Conservation (phyloP, 2,329 filamentous ascomycete species). For the Penicillium sp. region DNA sequence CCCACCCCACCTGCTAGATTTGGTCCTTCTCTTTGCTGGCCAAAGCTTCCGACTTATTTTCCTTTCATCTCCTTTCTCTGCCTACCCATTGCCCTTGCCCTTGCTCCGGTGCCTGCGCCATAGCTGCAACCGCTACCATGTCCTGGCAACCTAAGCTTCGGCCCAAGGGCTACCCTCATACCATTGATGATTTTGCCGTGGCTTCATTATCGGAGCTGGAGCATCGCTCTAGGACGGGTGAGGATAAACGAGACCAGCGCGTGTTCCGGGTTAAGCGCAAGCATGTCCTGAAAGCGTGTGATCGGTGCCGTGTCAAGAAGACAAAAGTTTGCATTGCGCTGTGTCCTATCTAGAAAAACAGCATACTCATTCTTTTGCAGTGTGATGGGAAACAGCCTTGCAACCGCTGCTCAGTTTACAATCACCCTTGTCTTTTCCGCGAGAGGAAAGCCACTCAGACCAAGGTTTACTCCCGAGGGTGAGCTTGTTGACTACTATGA, state of each 20-base stretch:
- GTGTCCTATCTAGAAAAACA: not conserved
- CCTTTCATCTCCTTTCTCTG: slow-evolving; percentile 3
- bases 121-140: slow-evolving; percentile 33
- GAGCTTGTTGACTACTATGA: slow-evolving; percentile 8
- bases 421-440: slow-evolving; percentile 45
- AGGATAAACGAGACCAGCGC: slow-evolving; percentile 39
- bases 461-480: slow-evolving; percentile 47
- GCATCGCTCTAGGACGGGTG: slow-evolving; percentile 25
- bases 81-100: not conserved
- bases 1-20: slow-evolving; percentile 21
- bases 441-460: slow-evolving; percentile 46
- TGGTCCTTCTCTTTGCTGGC: slow-evolving; percentile 3
- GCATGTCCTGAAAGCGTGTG: slow-evolving; percentile 46
- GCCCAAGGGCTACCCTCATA: slow-evolving; percentile 40
- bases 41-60: slow-evolving; percentile 5
- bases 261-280: slow-evolving; percentile 46
- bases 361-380: slow-evolving; percentile 20
- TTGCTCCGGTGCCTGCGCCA: slow-evolving; percentile 2
- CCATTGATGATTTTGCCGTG: slow-evolving; percentile 34
- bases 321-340: slow-evolving; percentile 38
- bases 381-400: slow-evolving; percentile 48
- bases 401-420: slow-evolving; percentile 44
- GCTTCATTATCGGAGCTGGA: slow-evolving; percentile 33
- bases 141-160: slow-evolving; percentile 39
- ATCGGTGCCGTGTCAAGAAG: slow-evolving; percentile 48